Evolutionary conservation across 768 basidiomycete species (phyloP).

Genomic region (Suillus sp.): DNA sequence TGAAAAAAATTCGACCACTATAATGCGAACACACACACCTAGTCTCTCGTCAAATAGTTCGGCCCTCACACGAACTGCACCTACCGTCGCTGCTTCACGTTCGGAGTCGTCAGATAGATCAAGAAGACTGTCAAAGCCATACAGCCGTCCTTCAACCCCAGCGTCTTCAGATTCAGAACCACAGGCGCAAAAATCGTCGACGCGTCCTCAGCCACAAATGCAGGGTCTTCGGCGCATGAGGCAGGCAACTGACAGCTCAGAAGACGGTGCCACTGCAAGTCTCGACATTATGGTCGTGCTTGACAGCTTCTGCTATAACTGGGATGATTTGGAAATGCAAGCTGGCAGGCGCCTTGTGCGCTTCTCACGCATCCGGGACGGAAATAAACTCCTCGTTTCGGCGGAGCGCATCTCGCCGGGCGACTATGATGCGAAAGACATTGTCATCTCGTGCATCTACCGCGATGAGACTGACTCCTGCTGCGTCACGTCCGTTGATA

Average conservation of each 20-base stretch:
- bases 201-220: constrained; percentile 11
- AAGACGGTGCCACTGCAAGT: constrained; percentile 53
- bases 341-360: constrained; percentile 83
- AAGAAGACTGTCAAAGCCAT: constrained; percentile 42
- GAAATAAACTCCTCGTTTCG: constrained; percentile 72
- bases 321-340: constrained; percentile 66
- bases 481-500: constrained; percentile 94
- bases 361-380: constrained; percentile 79
- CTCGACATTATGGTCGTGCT: constrained; percentile 65
- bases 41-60: constrained; percentile 7
- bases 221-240: constrained; percentile 28
- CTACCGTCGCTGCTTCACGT: constrained; percentile 17
- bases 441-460: constrained; percentile 94
- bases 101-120: constrained; percentile 24
- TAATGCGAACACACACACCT: constrained; percentile 8
- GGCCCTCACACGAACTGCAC: neutral
- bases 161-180: constrained; percentile 45
- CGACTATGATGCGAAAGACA: constrained; percentile 71
- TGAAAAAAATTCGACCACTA: neutral
- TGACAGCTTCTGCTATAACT: constrained; percentile 53
- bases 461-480: constrained; percentile 74
- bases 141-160: constrained; percentile 41
- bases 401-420: constrained; percentile 76
- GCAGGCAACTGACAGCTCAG: constrained; percentile 31
- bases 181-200: constrained; percentile 17